Conservation (phyloP, 2,329 filamentous ascomycete genomes). For the Mariannaea sp. region DNA sequence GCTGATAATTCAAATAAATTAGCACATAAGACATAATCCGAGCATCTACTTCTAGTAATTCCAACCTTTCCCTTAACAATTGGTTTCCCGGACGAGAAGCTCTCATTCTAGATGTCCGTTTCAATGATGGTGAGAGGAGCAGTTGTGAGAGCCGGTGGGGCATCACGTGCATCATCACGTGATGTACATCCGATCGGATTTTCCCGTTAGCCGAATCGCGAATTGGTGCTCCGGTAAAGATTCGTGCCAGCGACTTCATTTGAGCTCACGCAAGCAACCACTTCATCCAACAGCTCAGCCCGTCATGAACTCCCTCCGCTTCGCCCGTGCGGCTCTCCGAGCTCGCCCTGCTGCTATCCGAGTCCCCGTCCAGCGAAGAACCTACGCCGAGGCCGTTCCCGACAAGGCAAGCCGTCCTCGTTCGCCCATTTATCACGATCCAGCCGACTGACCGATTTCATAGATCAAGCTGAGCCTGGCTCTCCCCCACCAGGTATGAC, state of each 20-base stretch:
- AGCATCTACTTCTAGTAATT: no score
- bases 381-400: slow-evolving; percentile 85
- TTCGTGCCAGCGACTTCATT: slow-evolving; percentile 53
- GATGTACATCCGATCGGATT: slow-evolving; percentile 44
- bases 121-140: background rate
- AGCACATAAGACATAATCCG: no score
- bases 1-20: no score
- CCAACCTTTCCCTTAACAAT: no score
- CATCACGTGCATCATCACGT: slow-evolving; percentile 44
- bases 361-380: slow-evolving; percentile 79
- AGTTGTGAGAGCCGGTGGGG: no score
- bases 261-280: slow-evolving; percentile 52
- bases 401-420: slow-evolving; percentile 68
- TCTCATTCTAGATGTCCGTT: background rate
- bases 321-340: slow-evolving; percentile 88
- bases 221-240: slow-evolving; percentile 50
- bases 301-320: slow-evolving; percentile 92
- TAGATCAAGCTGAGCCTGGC: slow-evolving; percentile 96
- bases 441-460: slow-evolving; percentile 34
- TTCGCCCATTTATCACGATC: slow-evolving; percentile 29
- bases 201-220: slow-evolving; percentile 47
- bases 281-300: slow-evolving; percentile 54
- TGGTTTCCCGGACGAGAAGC: no score
- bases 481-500: slow-evolving; percentile 95
- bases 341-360: slow-evolving; percentile 78